phyloP scores from a whole-genome alignment of 306 rosid genomes.

The Elaeagnus macrophylla region DNA sequence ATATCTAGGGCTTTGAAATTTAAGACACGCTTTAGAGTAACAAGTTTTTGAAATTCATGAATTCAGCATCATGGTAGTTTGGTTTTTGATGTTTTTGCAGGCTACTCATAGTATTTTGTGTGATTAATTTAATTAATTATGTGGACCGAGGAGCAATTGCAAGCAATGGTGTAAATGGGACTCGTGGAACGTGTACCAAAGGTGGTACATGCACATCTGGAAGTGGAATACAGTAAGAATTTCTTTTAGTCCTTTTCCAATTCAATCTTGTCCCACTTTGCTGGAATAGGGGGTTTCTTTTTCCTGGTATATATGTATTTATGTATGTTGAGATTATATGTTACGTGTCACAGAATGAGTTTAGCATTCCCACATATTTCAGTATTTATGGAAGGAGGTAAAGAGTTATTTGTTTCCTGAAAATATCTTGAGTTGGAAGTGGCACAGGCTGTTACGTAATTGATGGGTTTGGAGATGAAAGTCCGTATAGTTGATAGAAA shows the following conservation, averaged over 20 bases:
- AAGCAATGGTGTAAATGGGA: conserved; percentile 91
- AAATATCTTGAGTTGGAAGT: too few relatives aligned
- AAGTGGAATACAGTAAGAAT: conserved; percentile 80
- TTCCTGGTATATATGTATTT: background rate
- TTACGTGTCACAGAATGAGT: too few relatives aligned
- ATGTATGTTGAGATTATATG: background rate
- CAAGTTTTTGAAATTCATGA: too few relatives aligned
- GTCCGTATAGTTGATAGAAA: too few relatives aligned
- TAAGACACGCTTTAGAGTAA: too few relatives aligned
- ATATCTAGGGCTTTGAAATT: too few relatives aligned
- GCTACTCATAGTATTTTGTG: conserved; percentile 64
- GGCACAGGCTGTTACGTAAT: too few relatives aligned
- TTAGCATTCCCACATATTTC: too few relatives aligned
- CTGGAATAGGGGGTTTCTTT: background rate
- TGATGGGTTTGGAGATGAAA: too few relatives aligned
- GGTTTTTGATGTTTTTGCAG: conserved; percentile 26
- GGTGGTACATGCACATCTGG: conserved; percentile 60
- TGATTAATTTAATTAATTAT: conserved; percentile 73
- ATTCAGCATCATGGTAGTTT: too few relatives aligned
- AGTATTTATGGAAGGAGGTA: too few relatives aligned
- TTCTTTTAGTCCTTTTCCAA: conserved; percentile 2
- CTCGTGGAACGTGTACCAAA: conserved; percentile 44
- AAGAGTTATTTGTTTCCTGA: too few relatives aligned
- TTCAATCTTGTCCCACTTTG: conserved; percentile 1
- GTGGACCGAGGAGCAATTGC: conserved; percentile 92